phyloP scores from a whole-genome alignment of 805 yeast species.

The Ogataea saltuana region DNA sequence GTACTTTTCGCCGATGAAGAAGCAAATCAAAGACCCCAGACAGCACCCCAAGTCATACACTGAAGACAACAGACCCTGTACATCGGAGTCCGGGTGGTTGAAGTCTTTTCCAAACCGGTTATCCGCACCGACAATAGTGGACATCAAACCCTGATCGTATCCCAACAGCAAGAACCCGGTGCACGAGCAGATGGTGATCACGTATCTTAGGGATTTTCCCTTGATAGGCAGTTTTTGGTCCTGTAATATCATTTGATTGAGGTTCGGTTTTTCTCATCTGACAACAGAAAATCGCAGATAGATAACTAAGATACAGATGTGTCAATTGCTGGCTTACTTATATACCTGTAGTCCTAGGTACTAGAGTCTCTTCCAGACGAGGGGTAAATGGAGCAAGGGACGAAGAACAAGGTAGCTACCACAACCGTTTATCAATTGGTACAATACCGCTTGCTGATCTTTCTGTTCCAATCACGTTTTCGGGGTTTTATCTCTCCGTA shows the following conservation, averaged over 20 bases:
- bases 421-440: neutral
- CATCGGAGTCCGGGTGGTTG: constrained; percentile 14
- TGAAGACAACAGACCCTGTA: constrained; percentile 45
- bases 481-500: constrained; percentile 5
- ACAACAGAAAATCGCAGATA: no score
- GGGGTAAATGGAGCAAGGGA: no score
- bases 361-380: no score
- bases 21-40: constrained; percentile 38
- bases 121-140: constrained; percentile 38
- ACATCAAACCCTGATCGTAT: constrained; percentile 52
- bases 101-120: constrained; percentile 18
- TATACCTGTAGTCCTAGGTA: no score
- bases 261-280: no score
- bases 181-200: constrained; percentile 12
- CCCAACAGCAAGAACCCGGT: constrained; percentile 25
- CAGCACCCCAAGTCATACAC: constrained; percentile 48
- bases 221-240: constrained; percentile 8
- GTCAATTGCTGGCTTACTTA: no score
- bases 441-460: neutral
- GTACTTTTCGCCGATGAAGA: constrained; percentile 33
- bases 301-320: no score
- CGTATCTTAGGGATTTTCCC: constrained; percentile 9
- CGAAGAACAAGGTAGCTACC: no score
- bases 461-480: neutral
- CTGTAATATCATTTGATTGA: constrained; percentile 7